A percentile compares a stretch with the other conserved stretches of the same genome.
phyloP scores from a whole-genome alignment of 176 grass and related monocot genomes.

The Phragmites australis region DNA sequence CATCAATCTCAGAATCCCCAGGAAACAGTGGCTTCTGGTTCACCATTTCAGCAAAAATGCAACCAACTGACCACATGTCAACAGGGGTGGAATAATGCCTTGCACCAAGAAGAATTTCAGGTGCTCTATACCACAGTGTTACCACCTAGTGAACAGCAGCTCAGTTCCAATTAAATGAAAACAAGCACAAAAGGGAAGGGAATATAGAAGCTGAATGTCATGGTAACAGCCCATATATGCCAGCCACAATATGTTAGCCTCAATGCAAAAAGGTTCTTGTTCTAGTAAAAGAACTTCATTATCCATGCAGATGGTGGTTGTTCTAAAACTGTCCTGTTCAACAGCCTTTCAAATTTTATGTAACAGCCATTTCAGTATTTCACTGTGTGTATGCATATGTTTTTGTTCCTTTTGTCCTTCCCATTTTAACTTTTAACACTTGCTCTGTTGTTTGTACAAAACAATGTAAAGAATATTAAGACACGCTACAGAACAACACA shows the following conservation, averaged over 20 bases:
- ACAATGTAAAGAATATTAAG: neutral
- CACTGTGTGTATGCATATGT: neutral
- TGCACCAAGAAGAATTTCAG: slow-evolving; percentile 90
- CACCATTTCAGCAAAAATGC: slow-evolving; percentile 98
- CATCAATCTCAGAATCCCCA: slow-evolving; percentile 94
- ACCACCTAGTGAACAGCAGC: slow-evolving; percentile 66
- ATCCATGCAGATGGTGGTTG: neutral
- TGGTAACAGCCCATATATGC: slow-evolving; percentile 6
- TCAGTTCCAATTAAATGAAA: slow-evolving; percentile 11
- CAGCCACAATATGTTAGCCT: neutral
- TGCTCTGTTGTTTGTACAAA: neutral
- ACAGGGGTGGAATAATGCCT: slow-evolving; percentile 92
- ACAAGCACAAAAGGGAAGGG: neutral
- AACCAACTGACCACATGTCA: slow-evolving; percentile 93
- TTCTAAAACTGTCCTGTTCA: neutral
- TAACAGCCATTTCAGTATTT: neutral
- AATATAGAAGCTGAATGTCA: neutral
- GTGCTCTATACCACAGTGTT: slow-evolving; percentile 91
- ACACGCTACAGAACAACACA: neutral
- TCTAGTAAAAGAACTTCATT: neutral
- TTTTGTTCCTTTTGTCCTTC: neutral
- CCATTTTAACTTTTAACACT: neutral
- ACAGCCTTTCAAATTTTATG: neutral
- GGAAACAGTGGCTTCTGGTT: slow-evolving; percentile 79
- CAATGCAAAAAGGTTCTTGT: neutral